Evolutionary conservation across 345 rosid species (phyloP), one percentile per base, ranked within the genome.

Genomic region (Carallia brachiata): DNA sequence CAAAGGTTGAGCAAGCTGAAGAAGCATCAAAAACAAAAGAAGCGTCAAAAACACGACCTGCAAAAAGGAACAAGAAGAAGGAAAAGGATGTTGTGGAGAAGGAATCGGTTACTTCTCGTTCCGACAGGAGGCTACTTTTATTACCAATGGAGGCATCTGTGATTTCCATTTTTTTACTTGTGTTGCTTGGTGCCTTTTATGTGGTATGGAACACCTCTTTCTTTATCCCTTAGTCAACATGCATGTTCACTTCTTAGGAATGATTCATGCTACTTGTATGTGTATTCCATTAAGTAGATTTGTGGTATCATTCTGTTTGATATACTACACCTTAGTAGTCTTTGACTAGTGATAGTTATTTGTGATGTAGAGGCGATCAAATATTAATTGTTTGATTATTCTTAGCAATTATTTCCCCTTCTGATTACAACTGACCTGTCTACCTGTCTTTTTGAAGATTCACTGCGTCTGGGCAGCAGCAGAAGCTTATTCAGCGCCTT

Each of bases 401-500:
- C 15, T 30, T 56, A 30, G 60, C 31, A 56, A 56, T 56, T 56
- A 13, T 56, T 56, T 56, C 60, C 6, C 50, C 50, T 15, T 62
- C 62, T 36, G 59, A 27, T 61, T 31, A 18, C 12, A 27, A 36
- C 7, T 69, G 55, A 56, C 58, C 28, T 63, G 47, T 63, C 27
- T 34, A 56, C 58, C 28, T 63, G 47, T 63, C 27, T 34, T 37
- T 50, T 39, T 61, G 71, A 78, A 95, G 99, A 86, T 92, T 68
- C 99, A 95, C 84, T 95, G 92, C 76, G 98, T 95, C 72, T 95
- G 99, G 99, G 99, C 99, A 62, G 98, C 97, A 57, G 99, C 99
- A 36, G 98, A 95, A 88, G 99, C 99, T 71, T 95, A 92, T 86
- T 95, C 99, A 61, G 99, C 99, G 44, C 99, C 99, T 36, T 95